Evolutionary conservation across 352 stramenopile genomes (phyloP).

Genomic region (Pythium grandisporangium): DNA sequence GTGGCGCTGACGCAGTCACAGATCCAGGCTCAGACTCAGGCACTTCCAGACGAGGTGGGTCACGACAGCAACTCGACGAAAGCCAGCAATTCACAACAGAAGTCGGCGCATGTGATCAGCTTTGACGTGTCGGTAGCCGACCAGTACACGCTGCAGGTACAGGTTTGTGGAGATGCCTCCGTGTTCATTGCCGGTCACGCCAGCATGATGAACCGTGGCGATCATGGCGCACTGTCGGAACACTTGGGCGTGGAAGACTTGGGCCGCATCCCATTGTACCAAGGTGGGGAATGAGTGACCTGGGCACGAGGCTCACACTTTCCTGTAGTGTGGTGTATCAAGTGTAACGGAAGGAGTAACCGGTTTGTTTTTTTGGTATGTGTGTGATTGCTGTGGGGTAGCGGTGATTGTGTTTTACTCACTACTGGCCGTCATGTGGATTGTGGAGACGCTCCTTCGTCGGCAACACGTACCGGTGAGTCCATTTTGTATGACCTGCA

Average conservation of each 20-base stretch:
- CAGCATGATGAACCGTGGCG: slow-evolving; percentile 49
- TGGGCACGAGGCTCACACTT: no score
- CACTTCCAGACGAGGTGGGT: slow-evolving; percentile 9
- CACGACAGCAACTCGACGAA: neutral
- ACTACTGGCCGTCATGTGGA: slow-evolving; percentile 29
- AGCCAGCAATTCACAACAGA: no score
- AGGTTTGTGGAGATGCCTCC: slow-evolving; percentile 38
- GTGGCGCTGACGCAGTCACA: slow-evolving; percentile 30
- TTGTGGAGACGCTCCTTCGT: slow-evolving; percentile 30
- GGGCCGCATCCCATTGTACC: slow-evolving; percentile 43
- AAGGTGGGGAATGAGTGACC: slow-evolving; percentile 14
- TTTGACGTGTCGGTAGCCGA: slow-evolving; percentile 36
- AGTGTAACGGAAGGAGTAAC: neutral
- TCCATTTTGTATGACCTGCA: no score
- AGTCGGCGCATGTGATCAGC: neutral
- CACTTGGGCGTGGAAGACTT: slow-evolving; percentile 55
- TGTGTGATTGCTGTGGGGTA: slow-evolving; percentile 2
- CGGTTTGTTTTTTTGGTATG: neutral
- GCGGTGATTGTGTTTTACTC: slow-evolving; percentile 34
- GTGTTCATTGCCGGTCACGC: slow-evolving; percentile 34
- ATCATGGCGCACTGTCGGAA: slow-evolving; percentile 38
- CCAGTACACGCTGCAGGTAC: slow-evolving; percentile 51
- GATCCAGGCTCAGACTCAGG: no score
- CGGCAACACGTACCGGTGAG: slow-evolving; percentile 31
- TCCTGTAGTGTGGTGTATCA: no score